Conservation (phyloP, 2,329 filamentous ascomycete genomes). For the Xylogone sp. region DNA sequence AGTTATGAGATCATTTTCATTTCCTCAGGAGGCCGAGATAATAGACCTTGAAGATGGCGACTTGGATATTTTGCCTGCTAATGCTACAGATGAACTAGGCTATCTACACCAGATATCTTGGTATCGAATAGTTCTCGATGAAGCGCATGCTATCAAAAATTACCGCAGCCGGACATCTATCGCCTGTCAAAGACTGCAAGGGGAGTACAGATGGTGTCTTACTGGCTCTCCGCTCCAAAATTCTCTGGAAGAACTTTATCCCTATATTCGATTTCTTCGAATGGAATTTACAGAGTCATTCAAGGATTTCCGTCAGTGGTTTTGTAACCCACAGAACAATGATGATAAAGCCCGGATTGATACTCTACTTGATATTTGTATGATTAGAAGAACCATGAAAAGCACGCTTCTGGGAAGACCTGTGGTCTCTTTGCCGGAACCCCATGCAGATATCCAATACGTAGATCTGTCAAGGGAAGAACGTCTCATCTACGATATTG, state of each 20-base stretch:
- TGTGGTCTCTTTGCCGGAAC: slow-evolving; percentile 49
- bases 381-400: slow-evolving; percentile 52
- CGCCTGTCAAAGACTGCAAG: slow-evolving; percentile 35
- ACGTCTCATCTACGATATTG: slow-evolving; percentile 48
- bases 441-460: slow-evolving; percentile 36
- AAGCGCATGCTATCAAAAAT: slow-evolving; percentile 55
- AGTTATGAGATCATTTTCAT: slow-evolving; percentile 62
- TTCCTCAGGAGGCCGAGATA: slow-evolving; percentile 70
- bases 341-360: slow-evolving; percentile 17
- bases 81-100: slow-evolving; percentile 23
- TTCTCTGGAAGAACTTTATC: slow-evolving; percentile 25
- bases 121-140: slow-evolving; percentile 52
- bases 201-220: slow-evolving; percentile 27
- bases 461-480: slow-evolving; percentile 50
- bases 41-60: slow-evolving; percentile 19
- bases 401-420: slow-evolving; percentile 49
- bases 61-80: background rate
- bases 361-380: slow-evolving; percentile 32
- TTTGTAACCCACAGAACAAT: slow-evolving; percentile 21
- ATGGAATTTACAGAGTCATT: background rate
- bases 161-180: slow-evolving; percentile 33
- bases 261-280: slow-evolving; percentile 26
- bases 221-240: slow-evolving; percentile 27
- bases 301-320: slow-evolving; percentile 20
- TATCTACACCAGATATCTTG: slow-evolving; percentile 37